A percentile compares a stretch with the other conserved stretches of the same genome.
Evolutionary conservation across 345 rosid species (phyloP).

Genomic region (Boechera retrofracta): DNA sequence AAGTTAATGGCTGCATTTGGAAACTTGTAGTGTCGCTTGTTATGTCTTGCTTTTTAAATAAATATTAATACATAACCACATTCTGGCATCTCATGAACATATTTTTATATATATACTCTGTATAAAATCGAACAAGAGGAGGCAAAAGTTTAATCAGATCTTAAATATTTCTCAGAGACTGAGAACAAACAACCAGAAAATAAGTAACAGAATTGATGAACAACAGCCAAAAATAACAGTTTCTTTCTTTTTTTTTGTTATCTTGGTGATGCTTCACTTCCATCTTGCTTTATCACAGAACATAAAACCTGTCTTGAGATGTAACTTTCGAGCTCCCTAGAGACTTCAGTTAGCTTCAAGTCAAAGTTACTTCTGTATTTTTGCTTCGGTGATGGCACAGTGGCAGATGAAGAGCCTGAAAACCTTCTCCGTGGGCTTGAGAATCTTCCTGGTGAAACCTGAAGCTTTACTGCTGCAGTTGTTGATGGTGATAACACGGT

Average conservation of each 20-base stretch:
- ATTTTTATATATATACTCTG: neutral
- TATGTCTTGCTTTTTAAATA: neutral
- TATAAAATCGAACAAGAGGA: slow-evolving; percentile 25
- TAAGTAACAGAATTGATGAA: slow-evolving; percentile 8
- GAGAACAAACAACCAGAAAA: slow-evolving; percentile 36
- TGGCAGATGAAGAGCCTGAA: slow-evolving; percentile 60
- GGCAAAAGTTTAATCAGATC: slow-evolving; percentile 25
- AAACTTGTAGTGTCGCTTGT: neutral
- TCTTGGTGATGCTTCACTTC: slow-evolving; percentile 72
- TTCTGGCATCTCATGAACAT: neutral
- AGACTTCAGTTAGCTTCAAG: slow-evolving; percentile 86
- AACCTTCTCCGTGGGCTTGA: slow-evolving; percentile 90
- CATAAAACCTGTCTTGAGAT: slow-evolving; percentile 86
- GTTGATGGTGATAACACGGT: slow-evolving; percentile 50
- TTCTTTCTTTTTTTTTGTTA: slow-evolving; percentile 22
- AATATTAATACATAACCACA: neutral
- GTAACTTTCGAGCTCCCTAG: slow-evolving; percentile 86
- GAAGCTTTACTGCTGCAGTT: slow-evolving; percentile 55
- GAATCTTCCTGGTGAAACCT: slow-evolving; percentile 68
- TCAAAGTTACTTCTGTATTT: slow-evolving; percentile 84
- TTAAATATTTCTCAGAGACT: slow-evolving; percentile 61
- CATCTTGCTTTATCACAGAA: slow-evolving; percentile 77
- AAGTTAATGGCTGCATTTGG: neutral
- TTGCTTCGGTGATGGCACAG: slow-evolving; percentile 71
- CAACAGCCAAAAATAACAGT: slow-evolving; percentile 32